A percentile compares a stretch with the other conserved stretches of the same genome.
phyloP scores from a whole-genome alignment of 1,139 yeast species.

The Starmera stellimalicola region DNA sequence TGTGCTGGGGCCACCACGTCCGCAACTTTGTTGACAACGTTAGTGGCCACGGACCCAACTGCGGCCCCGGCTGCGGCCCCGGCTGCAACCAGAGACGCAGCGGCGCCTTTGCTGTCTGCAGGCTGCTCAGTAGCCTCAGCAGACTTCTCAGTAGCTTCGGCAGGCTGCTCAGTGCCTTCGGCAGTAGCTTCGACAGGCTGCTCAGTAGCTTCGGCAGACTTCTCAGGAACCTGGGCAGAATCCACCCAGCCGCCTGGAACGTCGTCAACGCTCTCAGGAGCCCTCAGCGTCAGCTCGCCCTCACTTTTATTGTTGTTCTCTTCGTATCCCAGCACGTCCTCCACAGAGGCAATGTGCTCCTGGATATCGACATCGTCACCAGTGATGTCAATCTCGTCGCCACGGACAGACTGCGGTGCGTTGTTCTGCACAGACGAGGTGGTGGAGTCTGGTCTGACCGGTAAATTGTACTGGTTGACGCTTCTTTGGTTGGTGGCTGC shows the following conservation, averaged over 20 bases:
- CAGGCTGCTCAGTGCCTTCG: conserved; percentile 17
- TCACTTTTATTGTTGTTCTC: conserved; percentile 11
- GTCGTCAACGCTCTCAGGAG: conserved; percentile 1
- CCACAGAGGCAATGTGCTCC: conserved; percentile 15
- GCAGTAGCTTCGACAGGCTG: conserved; percentile 12
- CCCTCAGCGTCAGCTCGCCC: conserved; percentile 9
- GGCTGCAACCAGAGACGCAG: conserved; percentile 2
- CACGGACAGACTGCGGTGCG: conserved; percentile 83
- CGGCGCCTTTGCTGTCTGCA: neutral
- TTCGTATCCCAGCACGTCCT: conserved; percentile 15
- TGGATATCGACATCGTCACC: conserved; percentile 1
- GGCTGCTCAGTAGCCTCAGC: neutral
- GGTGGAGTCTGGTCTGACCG: conserved; percentile 66
- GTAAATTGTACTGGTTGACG: conserved; percentile 30
- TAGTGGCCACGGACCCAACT: neutral
- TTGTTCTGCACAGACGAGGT: conserved; percentile 90
- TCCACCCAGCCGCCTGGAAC: conserved; percentile 20
- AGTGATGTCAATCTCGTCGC: conserved; percentile 33
- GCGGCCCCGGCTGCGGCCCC: conserved; percentile 2
- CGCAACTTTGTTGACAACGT: neutral
- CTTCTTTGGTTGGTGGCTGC: conserved; percentile 11
- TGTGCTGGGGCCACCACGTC: too few species aligned
- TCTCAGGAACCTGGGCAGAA: neutral
- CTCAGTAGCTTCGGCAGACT: conserved; percentile 1
- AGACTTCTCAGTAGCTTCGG: conserved; percentile 2